A percentile compares a stretch with the other conserved stretches of the same genome.
Evolutionary conservation across 2,329 filamentous ascomycete genomes (phyloP).

Genomic region (Xylaria sp.): DNA sequence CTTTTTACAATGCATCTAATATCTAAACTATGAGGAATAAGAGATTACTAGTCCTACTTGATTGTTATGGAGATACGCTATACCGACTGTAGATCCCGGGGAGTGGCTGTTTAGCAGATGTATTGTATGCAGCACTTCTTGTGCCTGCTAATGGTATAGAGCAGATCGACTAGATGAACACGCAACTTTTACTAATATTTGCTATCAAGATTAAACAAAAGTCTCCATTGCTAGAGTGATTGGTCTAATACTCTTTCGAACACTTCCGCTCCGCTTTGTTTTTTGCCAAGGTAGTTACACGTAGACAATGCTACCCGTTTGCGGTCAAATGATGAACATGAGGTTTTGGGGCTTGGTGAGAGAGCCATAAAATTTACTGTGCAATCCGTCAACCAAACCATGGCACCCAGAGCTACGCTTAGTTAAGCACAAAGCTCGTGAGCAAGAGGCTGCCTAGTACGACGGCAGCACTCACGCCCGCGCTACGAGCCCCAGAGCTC

Average conservation of each 20-base stretch:
- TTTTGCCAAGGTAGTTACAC: not conserved
- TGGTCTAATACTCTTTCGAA: not conserved
- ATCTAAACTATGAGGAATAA: not conserved
- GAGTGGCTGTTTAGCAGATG: not conserved
- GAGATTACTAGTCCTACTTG: not conserved
- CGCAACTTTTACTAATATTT: too few species aligned
- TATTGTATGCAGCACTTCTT: not conserved
- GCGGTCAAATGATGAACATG: not conserved
- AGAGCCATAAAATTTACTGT: not conserved
- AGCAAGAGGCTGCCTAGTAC: conserved; percentile 12
- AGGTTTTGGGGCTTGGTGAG: not conserved
- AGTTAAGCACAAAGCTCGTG: conserved; percentile 4
- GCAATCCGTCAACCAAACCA: not conserved
- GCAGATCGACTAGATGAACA: not conserved
- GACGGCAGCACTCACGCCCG: not conserved
- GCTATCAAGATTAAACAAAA: not conserved
- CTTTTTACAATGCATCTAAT: not conserved
- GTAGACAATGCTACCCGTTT: not conserved
- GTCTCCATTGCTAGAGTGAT: not conserved
- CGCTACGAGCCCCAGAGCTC: not conserved
- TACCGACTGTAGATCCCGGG: not conserved
- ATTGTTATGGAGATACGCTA: not conserved
- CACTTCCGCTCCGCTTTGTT: not conserved
- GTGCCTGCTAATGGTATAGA: not conserved
- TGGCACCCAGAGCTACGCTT: not conserved